These are phyloP conservation scores for Vitis hybrid DNA, from an alignment of 177 flowering plant genomes.

Conservation along the genomic window DNA sequence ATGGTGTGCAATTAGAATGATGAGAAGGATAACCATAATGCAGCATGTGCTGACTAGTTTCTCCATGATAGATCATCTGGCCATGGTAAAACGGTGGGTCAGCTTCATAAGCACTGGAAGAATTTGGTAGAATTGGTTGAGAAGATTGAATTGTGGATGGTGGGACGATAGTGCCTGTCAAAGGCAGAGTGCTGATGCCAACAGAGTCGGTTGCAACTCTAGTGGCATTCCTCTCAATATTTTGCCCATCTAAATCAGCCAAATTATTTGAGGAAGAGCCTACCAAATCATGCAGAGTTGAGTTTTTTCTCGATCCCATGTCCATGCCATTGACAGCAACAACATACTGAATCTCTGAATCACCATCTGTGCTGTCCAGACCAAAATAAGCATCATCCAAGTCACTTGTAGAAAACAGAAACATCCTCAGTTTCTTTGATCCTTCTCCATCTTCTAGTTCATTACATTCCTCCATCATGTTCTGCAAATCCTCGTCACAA, in stretches of 20 bases:
- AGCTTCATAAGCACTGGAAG: constrained; percentile 34
- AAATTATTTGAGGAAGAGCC: constrained; percentile 55
- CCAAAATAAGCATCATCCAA: constrained; percentile 67
- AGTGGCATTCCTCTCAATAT: constrained; percentile 35
- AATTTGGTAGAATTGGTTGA: constrained; percentile 27
- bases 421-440: constrained; percentile 74
- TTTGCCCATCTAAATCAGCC: constrained; percentile 43
- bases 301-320: constrained; percentile 55
- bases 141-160: constrained; percentile 33
- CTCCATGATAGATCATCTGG: constrained; percentile 32
- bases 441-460: constrained; percentile 47
- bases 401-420: constrained; percentile 75
- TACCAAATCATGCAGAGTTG: constrained; percentile 39
- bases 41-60: constrained; percentile 29
- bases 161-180: constrained; percentile 27
- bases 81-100: constrained; percentile 33
- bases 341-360: constrained; percentile 83
- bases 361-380: constrained; percentile 53
- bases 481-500: constrained; percentile 87
- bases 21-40: constrained; percentile 29
- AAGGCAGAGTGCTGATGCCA: constrained; percentile 27
- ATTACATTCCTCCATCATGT: constrained; percentile 88
- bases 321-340: constrained; percentile 98
- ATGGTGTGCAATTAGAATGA: constrained; percentile 27
- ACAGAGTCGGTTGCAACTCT: constrained; percentile 25